Conservation (phyloP, 805 yeast species). For the Sungouiella thailandica region DNA sequence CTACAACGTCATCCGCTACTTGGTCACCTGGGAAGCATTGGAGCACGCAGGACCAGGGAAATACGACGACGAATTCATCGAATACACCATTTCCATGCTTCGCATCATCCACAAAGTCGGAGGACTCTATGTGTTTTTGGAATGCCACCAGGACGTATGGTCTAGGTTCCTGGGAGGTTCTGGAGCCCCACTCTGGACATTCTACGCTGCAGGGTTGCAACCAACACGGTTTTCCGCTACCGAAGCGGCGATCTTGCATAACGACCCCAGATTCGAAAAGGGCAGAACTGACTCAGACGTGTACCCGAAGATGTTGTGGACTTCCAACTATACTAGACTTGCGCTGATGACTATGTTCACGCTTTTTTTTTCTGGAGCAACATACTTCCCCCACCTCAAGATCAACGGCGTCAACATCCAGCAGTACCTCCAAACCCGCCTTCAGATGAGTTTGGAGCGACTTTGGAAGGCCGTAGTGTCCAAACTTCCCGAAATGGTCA, state of each 20-base stretch:
- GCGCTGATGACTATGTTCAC: conserved; percentile 83
- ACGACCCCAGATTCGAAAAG: conserved; percentile 35
- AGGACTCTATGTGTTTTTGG: conserved; percentile 73
- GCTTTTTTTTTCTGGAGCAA: conserved; percentile 72
- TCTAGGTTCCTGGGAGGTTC: conserved; percentile 83
- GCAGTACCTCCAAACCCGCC: conserved; percentile 65
- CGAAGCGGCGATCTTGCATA: conserved; percentile 78
- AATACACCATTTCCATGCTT: conserved; percentile 61
- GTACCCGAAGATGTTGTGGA: conserved; percentile 89
- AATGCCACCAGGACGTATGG: conserved; percentile 96
- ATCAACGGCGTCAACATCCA: conserved; percentile 75
- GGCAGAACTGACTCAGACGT: conserved; percentile 25
- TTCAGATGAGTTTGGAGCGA: conserved; percentile 44
- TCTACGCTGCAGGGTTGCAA: conserved; percentile 82
- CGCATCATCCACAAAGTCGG: conserved; percentile 56
- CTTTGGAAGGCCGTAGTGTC: conserved; percentile 28
- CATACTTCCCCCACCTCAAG: conserved; percentile 69
- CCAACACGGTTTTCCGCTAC: conserved; percentile 68
- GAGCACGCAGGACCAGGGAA: conserved; percentile 84
- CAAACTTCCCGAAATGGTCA: conserved; percentile 29
- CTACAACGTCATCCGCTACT: conserved; percentile 68
- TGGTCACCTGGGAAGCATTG: conserved; percentile 87
- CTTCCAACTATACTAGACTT: conserved; percentile 74
- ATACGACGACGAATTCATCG: conserved; percentile 74
- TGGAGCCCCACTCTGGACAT: conserved; percentile 93